phyloP scores from a whole-genome alignment of 768 basidiomycete genomes.

The Russula sp. region DNA sequence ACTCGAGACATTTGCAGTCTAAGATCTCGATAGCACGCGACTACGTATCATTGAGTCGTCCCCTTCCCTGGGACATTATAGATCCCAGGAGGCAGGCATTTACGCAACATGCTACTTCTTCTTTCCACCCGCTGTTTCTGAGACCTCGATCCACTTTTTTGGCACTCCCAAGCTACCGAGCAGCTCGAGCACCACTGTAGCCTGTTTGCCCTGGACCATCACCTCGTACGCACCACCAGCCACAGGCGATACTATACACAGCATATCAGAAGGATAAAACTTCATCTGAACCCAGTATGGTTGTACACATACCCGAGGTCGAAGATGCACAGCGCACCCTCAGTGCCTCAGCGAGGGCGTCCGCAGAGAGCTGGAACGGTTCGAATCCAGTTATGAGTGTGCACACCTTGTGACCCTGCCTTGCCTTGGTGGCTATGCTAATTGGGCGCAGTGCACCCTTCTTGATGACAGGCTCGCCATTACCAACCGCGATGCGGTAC shows the following conservation, averaged over 20 bases:
- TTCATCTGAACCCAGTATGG: not conserved
- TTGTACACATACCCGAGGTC: constrained; percentile 55
- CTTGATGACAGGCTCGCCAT: constrained; percentile 50
- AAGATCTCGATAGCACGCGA: not conserved
- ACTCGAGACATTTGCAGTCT: constrained; percentile 2
- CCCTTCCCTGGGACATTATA: no score
- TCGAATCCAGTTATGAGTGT: constrained; percentile 79
- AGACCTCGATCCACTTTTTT: constrained; percentile 68
- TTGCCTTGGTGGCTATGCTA: constrained; percentile 56
- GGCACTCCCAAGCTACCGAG: constrained; percentile 66
- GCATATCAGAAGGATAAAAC: not conserved
- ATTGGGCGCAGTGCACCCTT: constrained; percentile 74
- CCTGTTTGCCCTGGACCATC: constrained; percentile 81
- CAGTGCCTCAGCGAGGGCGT: constrained; percentile 73
- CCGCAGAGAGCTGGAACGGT: constrained; percentile 59
- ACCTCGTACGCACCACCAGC: constrained; percentile 60
- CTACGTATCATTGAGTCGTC: not conserved
- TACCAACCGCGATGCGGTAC: constrained; percentile 54
- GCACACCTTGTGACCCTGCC: constrained; percentile 71
- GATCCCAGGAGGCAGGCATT: no score
- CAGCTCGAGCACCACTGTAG: constrained; percentile 55
- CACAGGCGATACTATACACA: constrained; percentile 48
- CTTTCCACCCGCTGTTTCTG: constrained; percentile 28
- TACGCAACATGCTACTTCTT: not conserved
- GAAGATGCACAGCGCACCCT: constrained; percentile 70